phyloP scores from a whole-genome alignment of 441 rosid species.

The Syzygium malaccense region DNA sequence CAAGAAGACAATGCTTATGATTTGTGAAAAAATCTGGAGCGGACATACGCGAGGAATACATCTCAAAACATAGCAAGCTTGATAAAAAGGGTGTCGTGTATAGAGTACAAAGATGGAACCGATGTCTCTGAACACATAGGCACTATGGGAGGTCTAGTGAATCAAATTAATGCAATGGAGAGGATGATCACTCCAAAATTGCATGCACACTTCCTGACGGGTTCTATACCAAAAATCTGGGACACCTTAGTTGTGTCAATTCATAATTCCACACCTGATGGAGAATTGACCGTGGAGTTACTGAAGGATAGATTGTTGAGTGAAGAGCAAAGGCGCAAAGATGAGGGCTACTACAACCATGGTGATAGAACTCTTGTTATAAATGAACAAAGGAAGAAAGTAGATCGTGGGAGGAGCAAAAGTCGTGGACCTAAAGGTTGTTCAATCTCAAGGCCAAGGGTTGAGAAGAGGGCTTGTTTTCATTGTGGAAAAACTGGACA shows the following conservation, averaged over 20 bases:
- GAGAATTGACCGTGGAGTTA: neutral
- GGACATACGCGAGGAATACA: neutral
- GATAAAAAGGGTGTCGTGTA: neutral
- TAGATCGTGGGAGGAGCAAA: neutral
- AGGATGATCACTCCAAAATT: neutral
- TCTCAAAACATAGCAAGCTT: neutral
- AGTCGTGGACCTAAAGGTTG: neutral
- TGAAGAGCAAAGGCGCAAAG: neutral
- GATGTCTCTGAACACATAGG: neutral
- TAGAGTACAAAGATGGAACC: neutral
- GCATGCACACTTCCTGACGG: rapidly evolving
- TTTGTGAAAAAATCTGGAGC: neutral
- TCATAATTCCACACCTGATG: neutral
- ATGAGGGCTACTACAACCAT: neutral
- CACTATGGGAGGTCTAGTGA: neutral
- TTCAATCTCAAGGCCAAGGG: neutral
- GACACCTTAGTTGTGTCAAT: neutral
- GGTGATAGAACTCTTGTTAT: neutral
- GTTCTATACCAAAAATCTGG: neutral
- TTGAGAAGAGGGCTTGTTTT: neutral
- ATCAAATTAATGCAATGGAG: neutral
- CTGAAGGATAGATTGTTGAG: neutral
- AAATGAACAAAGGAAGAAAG: neutral
- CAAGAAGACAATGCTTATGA: neutral
- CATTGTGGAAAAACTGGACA: neutral